Percentiles rank a stretch among this genome's conserved stretches.
Evolutionary conservation across 1,284 basidiomycete species (phyloP).

Genomic region (Moniliophthora roreri): DNA sequence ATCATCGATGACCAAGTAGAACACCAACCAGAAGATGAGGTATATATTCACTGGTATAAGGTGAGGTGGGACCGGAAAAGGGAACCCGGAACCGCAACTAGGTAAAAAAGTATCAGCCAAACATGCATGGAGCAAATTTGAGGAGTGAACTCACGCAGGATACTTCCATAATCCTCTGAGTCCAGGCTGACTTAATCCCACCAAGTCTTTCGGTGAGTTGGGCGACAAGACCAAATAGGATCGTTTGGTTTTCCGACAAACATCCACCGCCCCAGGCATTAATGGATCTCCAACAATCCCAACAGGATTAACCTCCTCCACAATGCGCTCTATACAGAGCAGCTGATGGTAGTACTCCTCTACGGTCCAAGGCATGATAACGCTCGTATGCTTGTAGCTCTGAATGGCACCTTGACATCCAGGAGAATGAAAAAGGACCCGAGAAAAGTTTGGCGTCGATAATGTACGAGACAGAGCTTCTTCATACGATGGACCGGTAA

Average conservation of each 20-base stretch:
- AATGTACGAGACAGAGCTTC: constrained; percentile 4
- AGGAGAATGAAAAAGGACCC: constrained; percentile 3
- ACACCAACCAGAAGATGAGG: constrained; percentile 5
- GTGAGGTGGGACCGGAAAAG: constrained; percentile 9
- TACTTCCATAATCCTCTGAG: constrained; percentile 7
- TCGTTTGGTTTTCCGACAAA: constrained; percentile 3
- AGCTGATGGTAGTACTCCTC: constrained; percentile 6
- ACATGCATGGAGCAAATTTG: not conserved
- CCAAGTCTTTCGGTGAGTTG: constrained; percentile 11
- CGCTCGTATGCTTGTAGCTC: not conserved
- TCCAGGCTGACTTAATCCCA: constrained; percentile 6
- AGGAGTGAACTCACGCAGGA: constrained; percentile 10
- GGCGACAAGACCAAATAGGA: constrained; percentile 7
- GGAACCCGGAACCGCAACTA: constrained; percentile 10
- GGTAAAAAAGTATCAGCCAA: not conserved
- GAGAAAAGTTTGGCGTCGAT: not conserved
- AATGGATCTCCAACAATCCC: constrained; percentile 6
- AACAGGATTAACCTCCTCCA: constrained; percentile 2
- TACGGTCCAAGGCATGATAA: constrained; percentile 5
- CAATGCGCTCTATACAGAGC: constrained; percentile 2
- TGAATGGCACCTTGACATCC: constrained; percentile 7
- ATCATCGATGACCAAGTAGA: not conserved
- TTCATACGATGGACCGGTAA: not conserved
- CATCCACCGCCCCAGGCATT: constrained; percentile 6
- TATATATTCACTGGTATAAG: constrained; percentile 10